Percentiles rank a stretch among this genome's conserved stretches.
These are phyloP conservation scores for Zymoseptoria passerinii DNA, from an alignment of 2,329 filamentous ascomycete species.

Conservation along the genomic window DNA sequence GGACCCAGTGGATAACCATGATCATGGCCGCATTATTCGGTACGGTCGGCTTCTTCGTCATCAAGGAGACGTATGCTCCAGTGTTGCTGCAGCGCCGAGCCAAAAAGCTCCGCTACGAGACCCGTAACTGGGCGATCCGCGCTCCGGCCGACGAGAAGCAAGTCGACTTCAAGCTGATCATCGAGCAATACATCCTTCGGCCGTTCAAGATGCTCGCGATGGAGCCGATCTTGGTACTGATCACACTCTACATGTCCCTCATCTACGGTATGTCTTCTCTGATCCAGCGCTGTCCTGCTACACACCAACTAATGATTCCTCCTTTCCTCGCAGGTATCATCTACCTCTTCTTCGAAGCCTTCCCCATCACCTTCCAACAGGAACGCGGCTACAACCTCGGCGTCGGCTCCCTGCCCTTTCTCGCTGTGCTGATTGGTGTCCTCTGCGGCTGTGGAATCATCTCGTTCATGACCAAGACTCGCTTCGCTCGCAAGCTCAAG, in stretches of 20 bases:
- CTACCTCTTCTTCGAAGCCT: slow-evolving; percentile 26
- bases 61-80: slow-evolving; percentile 44
- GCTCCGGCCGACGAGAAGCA: slow-evolving; percentile 35
- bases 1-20: slow-evolving; percentile 22
- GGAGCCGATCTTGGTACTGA: slow-evolving; percentile 45
- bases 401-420: slow-evolving; percentile 20
- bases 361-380: slow-evolving; percentile 24
- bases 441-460: slow-evolving; percentile 17
- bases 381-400: slow-evolving; percentile 20
- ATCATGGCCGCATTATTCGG: slow-evolving; percentile 40
- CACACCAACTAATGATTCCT: slow-evolving; percentile 8
- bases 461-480: slow-evolving; percentile 15
- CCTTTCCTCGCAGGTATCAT: slow-evolving; percentile 12
- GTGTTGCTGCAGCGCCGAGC: slow-evolving; percentile 41
- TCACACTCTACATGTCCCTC: slow-evolving; percentile 30
- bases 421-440: slow-evolving; percentile 20
- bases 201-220: slow-evolving; percentile 20
- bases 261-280: slow-evolving; percentile 32
- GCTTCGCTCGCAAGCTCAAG: slow-evolving; percentile 14
- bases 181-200: slow-evolving; percentile 49
- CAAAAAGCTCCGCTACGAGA: slow-evolving; percentile 47
- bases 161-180: slow-evolving; percentile 37
- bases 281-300: slow-evolving; percentile 8
- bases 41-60: slow-evolving; percentile 35
- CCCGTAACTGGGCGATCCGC: slow-evolving; percentile 28